Evolutionary conservation across 805 yeast genomes (phyloP).

Genomic region (Ascoidea rubescens): DNA sequence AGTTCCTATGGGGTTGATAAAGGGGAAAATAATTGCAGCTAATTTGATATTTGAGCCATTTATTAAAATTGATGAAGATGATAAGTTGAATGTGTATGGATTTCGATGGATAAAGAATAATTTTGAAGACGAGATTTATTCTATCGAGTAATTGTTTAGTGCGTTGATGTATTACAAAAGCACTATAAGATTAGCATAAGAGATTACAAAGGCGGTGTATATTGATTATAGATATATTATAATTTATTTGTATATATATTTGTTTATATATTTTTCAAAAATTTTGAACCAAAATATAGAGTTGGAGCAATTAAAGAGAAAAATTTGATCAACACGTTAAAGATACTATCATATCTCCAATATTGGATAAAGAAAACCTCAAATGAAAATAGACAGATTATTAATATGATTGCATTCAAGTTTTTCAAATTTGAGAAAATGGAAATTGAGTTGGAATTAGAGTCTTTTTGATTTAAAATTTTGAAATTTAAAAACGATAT

Average conservation of each 20-base stretch:
- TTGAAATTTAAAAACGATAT: slow-evolving; percentile 4
- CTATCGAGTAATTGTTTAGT: slow-evolving; percentile 1
- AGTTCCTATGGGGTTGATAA: slow-evolving; percentile 78
- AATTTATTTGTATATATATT: slow-evolving; percentile 1
- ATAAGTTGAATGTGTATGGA: slow-evolving; percentile 42
- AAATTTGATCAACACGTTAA: slow-evolving; percentile 36
- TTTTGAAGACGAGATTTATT: neutral
- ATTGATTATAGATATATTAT: slow-evolving; percentile 3
- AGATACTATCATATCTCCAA: slow-evolving; percentile 45
- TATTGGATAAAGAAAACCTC: slow-evolving; percentile 45
- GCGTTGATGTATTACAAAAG: slow-evolving; percentile 1
- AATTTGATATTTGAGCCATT: slow-evolving; percentile 37
- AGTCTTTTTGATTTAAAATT: slow-evolving; percentile 10
- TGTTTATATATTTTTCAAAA: slow-evolving; percentile 29
- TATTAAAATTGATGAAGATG: slow-evolving; percentile 23
- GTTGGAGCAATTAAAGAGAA: slow-evolving; percentile 38
- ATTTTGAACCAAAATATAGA: slow-evolving; percentile 50
- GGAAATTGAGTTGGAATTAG: slow-evolving; percentile 23
- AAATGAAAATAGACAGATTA: slow-evolving; percentile 31
- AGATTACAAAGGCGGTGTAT: neutral
- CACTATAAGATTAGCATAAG: neutral
- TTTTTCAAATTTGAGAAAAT: slow-evolving; percentile 18
- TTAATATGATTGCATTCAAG: slow-evolving; percentile 28
- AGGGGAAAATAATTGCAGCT: slow-evolving; percentile 77
- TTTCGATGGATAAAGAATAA: slow-evolving; percentile 27